phyloP scores from a whole-genome alignment of 768 basidiomycete genomes.

The Cantharellus cinnabarinus region DNA sequence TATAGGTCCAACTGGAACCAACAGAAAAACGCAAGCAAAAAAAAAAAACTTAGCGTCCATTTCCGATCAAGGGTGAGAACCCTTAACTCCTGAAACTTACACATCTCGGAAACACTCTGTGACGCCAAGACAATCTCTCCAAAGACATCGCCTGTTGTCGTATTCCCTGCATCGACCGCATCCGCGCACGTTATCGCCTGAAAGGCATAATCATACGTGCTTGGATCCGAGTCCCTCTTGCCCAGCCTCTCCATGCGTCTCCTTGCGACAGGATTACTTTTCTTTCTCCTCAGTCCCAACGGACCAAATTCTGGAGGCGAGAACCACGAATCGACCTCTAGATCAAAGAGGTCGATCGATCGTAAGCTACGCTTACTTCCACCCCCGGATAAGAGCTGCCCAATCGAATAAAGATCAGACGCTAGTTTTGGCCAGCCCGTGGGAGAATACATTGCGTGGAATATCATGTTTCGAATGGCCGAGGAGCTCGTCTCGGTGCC shows the following conservation, averaged over 20 bases:
- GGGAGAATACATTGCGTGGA: constrained; percentile 2
- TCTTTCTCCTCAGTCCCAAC: too few species aligned
- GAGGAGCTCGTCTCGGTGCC: neutral
- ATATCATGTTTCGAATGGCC: constrained; percentile 1
- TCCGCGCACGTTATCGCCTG: constrained; percentile 3
- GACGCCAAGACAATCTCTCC: constrained; percentile 2
- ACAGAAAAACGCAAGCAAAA: neutral
- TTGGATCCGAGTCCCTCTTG: neutral
- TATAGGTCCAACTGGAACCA: neutral
- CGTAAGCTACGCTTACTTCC: too few species aligned
- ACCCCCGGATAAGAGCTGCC: too few species aligned
- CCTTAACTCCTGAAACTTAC: neutral
- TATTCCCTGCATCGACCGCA: constrained; percentile 1
- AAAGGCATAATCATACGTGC: neutral
- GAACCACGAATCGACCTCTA: too few species aligned
- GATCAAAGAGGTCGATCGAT: too few species aligned
- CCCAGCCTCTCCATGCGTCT: neutral
- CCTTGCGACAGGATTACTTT: too few species aligned
- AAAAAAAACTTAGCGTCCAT: neutral
- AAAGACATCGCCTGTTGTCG: constrained; percentile 2
- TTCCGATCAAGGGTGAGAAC: too few species aligned
- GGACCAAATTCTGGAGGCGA: too few species aligned
- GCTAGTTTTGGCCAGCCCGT: neutral
- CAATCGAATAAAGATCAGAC: neutral
- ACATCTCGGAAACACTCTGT: neutral